These are phyloP conservation scores for Bullera alba DNA, from an alignment of 768 basidiomycete genomes.

Conservation along the genomic window DNA sequence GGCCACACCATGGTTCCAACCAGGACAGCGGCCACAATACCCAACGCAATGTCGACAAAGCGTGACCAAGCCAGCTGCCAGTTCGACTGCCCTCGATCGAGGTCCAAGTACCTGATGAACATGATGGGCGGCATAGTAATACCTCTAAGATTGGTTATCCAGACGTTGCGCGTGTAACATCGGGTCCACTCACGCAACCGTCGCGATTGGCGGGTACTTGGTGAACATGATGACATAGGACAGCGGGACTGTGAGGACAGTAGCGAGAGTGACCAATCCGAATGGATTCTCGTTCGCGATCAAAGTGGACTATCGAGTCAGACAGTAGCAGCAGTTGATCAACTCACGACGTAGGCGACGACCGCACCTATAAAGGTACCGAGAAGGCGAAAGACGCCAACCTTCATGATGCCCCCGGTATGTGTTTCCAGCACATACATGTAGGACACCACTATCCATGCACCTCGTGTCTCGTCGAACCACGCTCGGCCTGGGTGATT, in stretches of 20 bases:
- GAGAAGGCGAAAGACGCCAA: constrained; percentile 38
- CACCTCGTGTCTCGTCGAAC: constrained; percentile 34
- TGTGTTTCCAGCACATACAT: constrained; percentile 44
- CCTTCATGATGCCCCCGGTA: constrained; percentile 42
- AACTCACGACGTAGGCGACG: constrained; percentile 37
- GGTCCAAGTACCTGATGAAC: constrained; percentile 39
- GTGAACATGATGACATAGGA: constrained; percentile 42
- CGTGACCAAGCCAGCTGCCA: constrained; percentile 39
- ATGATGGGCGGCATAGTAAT: constrained; percentile 46
- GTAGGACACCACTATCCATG: constrained; percentile 42
- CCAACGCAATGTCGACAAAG: constrained; percentile 38
- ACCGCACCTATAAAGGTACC: constrained; percentile 44
- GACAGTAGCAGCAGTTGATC: background rate
- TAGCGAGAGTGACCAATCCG: constrained; percentile 37
- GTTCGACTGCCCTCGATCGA: constrained; percentile 17
- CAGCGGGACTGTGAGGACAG: constrained; percentile 36
- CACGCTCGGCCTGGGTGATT: constrained; percentile 27
- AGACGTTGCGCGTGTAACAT: background rate
- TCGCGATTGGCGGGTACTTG: constrained; percentile 20
- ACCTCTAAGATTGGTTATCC: constrained; percentile 16
- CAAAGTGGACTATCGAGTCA: constrained; percentile 24
- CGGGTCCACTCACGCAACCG: constrained; percentile 22
- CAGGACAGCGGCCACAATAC: constrained; percentile 44
- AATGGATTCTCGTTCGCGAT: constrained; percentile 42
- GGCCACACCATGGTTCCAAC: constrained; percentile 43